These are phyloP conservation scores for Melaleuca alternifolia DNA, from an alignment of 345 rosid genomes.

Conservation along the genomic window DNA sequence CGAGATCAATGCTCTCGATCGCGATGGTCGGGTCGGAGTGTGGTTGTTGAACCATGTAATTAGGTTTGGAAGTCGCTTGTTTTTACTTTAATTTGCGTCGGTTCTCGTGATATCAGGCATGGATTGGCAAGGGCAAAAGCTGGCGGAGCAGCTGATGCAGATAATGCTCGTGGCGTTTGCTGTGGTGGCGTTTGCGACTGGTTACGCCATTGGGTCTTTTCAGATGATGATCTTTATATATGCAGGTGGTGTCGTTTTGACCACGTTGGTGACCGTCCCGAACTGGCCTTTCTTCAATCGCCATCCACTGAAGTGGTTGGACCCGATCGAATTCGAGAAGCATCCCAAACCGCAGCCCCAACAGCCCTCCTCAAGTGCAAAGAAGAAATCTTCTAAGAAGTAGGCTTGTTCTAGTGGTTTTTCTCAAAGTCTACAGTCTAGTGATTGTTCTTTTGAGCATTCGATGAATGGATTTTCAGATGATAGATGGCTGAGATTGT, in stretches of 20 bases:
- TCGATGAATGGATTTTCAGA: not conserved
- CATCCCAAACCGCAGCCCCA: conserved; percentile 57
- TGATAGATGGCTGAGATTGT: not conserved
- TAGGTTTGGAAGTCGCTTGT: not conserved
- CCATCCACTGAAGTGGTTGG: conserved; percentile 79
- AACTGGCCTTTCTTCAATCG: conserved; percentile 87
- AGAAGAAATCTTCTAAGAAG: conserved; percentile 63
- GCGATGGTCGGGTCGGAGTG: not conserved
- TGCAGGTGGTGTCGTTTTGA: conserved; percentile 64
- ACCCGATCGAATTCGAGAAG: conserved; percentile 68
- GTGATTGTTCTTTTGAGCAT: not conserved
- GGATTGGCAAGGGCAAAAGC: conserved; percentile 99
- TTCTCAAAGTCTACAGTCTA: not conserved
- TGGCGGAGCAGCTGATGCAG: conserved; percentile 93
- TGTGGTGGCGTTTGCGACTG: conserved; percentile 35
- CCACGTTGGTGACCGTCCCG: conserved; percentile 66
- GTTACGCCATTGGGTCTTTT: conserved; percentile 58
- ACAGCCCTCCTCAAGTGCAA: conserved; percentile 24
- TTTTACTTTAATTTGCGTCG: not conserved
- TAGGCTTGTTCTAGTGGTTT: conserved; percentile 9
- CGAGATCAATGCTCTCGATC: not conserved
- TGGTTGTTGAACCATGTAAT: not conserved
- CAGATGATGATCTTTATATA: conserved; percentile 65
- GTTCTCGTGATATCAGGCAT: conserved; percentile 11
- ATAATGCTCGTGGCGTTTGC: conserved; percentile 57